Evolutionary conservation across 2,329 filamentous ascomycete genomes (phyloP), one percentile per base, ranked within the genome.

Genomic region (Nigrograna mackinnonii): DNA sequence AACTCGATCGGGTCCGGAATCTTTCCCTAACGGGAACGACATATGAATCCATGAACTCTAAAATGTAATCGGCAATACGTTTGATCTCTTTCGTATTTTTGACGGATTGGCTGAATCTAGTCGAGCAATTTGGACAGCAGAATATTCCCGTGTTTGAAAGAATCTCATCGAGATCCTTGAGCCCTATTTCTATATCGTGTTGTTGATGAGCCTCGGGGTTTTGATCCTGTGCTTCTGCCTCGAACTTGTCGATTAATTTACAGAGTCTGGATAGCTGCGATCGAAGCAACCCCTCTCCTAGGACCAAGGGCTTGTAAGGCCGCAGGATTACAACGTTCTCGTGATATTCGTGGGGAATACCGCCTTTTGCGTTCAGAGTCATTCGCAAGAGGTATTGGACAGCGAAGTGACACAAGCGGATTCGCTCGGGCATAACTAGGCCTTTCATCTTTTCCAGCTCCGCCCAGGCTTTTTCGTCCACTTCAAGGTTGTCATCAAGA

Each of bases 271-370:
- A 12, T 13, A 34, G 16, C 31, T 18, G 31, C 17, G 31, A 13
- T 9, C 31, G 31, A 17, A 34, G 13, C 13, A 14, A 34, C 13
- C 30, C 26, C 6, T n/a, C 13, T 35, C 35, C 28, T 20, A 24
- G 26, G 14, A 39, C 12, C 4, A 44, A 18, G 5, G 41, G 6
- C 19, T 44, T 44, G 38, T 22, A 41, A 6, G 38, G 38, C 5
- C 38, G 28, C 17, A 41, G 22, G 11, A 41, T 34, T 14, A 38
- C 36, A 11, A 18, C 34, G 22, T 11, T 17, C 6, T 11, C 6
- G 34, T 16, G 6, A 16, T 22, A 36, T 18, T 18, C 6, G 17
- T 22, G 19, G 19, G 22, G 16, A 12, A 35, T 41, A 13, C 19
- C 30, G 6, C 5, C 6, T 26, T 24, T 18, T 24, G 19, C 14